Evolutionary conservation across 495 filamentous ascomycete genomes (phyloP), one percentile per base, ranked within the genome.

Genomic region (Neurospora sp.): DNA sequence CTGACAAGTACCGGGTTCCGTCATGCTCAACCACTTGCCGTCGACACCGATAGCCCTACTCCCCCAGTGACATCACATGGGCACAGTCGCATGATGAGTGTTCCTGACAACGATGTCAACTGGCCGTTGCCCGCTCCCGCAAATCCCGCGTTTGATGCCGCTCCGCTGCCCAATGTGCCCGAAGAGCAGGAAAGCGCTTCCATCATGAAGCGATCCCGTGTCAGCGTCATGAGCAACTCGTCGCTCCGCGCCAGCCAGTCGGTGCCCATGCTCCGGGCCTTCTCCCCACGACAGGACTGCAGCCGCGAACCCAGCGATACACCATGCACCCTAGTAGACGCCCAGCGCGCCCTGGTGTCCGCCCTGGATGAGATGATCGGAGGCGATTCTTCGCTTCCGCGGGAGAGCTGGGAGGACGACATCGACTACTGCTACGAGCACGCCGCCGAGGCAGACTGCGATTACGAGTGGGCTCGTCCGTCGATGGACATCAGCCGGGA

Each of bases 361-460:
- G 76, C 74, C 8, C 17, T 79, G 40, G 78, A 77, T 4, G 78
- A 84, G 17, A 73, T 80, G 69, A 78, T 79, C 8, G 72, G 77
- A 7, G 78, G 87, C 37, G 87, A 89, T n/a, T 35, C 48, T 59
- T 71, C 75, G 4, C 38, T 76, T 8, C 37, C 71, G 8, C 76
- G 78, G 44, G 87, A 89, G 61, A 90, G 86, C 27, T 98, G 95
- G 95, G 95, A 98, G 76, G 93, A 94, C 59, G 94, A 94, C 75
- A 95, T 98, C 75, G 94, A 97, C 79, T 98, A 92, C 79, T 96
- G 91, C 79, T 98, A 98, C 77, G 92, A 97, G 74, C 89, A 96
- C 79, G 93, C 90, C 68, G 93, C 91, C 8, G 95, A 98, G 80
- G 93, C 94, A 1, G 89, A 94, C 75, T 97, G 92, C 77, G 89